phyloP scores from a whole-genome alignment of 345 rosid species.

The Aurinia saxatilis region DNA sequence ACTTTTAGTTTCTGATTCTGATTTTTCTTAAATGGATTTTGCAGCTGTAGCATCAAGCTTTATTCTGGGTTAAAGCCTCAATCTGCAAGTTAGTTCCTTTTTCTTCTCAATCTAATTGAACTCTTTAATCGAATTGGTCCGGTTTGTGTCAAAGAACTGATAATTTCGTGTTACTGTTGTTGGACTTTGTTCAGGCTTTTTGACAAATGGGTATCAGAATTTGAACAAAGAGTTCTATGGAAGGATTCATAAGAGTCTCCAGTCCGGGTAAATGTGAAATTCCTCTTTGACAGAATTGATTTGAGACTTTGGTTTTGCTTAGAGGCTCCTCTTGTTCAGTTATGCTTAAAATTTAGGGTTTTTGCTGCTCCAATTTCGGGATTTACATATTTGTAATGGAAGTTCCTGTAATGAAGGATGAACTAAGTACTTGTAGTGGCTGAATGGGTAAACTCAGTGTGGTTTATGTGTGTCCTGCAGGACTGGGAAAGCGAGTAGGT shows the following conservation, averaged over 20 bases:
- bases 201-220: conserved; percentile 47
- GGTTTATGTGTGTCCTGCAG: conserved; percentile 26
- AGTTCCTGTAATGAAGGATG: not conserved
- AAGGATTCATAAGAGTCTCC: conserved; percentile 60
- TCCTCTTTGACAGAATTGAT: not conserved
- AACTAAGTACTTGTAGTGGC: not conserved
- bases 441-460: not conserved
- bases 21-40: conserved; percentile 3
- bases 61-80: conserved; percentile 72
- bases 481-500: conserved; percentile 41
- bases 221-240: conserved; percentile 61
- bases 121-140: not conserved
- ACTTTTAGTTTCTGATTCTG: not conserved
- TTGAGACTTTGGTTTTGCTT: not conserved
- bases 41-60: conserved; percentile 61
- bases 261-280: conserved; percentile 44
- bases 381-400: not conserved
- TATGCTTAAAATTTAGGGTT: conserved; percentile 4
- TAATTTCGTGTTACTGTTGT: not conserved
- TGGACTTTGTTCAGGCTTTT: conserved; percentile 31
- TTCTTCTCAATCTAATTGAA: not conserved
- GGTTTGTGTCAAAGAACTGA: not conserved
- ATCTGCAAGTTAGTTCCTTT: conserved; percentile 45
- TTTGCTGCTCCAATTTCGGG: not conserved
- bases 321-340: not conserved